phyloP scores from a whole-genome alignment of 1,139 yeast species.

The Maudiozyma humilis region DNA sequence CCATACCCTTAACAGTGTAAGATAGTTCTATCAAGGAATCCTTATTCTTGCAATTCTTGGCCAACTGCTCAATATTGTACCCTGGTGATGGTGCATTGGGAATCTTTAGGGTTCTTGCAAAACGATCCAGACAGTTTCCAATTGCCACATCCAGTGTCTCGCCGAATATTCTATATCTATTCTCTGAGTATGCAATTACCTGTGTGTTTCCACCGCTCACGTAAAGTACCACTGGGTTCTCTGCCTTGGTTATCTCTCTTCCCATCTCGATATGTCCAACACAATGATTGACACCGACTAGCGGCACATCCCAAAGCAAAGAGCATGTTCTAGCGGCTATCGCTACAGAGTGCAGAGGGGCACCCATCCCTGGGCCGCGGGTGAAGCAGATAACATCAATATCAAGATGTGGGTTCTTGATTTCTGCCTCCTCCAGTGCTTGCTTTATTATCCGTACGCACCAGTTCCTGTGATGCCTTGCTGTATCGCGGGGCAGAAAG shows the following conservation, averaged over 20 bases:
- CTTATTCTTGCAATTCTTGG: conserved; percentile 44
- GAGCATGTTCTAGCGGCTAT: conserved; percentile 84
- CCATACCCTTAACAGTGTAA: conserved; percentile 98
- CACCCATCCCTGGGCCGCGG: conserved; percentile 99
- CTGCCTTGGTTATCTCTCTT: conserved; percentile 90
- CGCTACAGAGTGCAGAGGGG: conserved; percentile 89
- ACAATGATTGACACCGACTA: conserved; percentile 94
- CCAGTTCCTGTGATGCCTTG: conserved; percentile 94
- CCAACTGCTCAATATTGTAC: conserved; percentile 90
- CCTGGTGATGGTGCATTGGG: conserved; percentile 97
- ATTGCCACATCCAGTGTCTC: conserved; percentile 96
- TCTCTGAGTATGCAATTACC: conserved; percentile 91
- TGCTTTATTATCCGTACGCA: conserved; percentile 67
- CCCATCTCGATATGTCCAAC: conserved; percentile 99
- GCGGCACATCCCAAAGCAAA: conserved; percentile 72
- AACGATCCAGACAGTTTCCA: conserved; percentile 92
- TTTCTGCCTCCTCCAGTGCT: conserved; percentile 57
- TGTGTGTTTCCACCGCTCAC: conserved; percentile 99
- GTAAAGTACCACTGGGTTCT: conserved; percentile 88
- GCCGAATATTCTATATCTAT: conserved; percentile 89
- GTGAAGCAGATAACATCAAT: conserved; percentile 91
- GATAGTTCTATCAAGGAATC: conserved; percentile 70
- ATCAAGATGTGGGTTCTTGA: conserved; percentile 40
- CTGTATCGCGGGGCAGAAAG: conserved; percentile 89
- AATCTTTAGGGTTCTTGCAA: conserved; percentile 82